phyloP scores from a whole-genome alignment of 805 yeast species.

The Wickerhamomyces xylosicus region DNA sequence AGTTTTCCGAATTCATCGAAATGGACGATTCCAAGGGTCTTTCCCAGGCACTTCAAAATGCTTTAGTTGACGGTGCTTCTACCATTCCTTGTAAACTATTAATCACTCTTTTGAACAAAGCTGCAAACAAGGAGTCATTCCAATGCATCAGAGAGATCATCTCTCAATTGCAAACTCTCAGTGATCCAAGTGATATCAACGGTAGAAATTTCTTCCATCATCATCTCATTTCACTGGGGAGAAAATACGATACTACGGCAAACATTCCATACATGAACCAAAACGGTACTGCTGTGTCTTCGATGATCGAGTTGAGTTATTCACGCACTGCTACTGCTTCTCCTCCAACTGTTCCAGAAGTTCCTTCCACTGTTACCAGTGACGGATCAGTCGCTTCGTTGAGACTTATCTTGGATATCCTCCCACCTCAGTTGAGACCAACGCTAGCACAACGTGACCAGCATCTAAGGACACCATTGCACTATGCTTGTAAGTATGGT shows the following conservation, averaged over 20 bases:
- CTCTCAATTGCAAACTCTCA: conserved; percentile 37
- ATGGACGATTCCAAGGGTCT: conserved; percentile 37
- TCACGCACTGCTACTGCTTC: conserved; percentile 37
- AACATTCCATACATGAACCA: conserved; percentile 6
- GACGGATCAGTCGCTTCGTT: no score
- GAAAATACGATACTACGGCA: conserved; percentile 18
- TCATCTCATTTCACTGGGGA: conserved; percentile 69
- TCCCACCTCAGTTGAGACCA: conserved; percentile 43
- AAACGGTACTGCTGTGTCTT: conserved; percentile 15
- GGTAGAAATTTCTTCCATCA: conserved; percentile 83
- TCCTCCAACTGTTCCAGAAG: conserved; percentile 43
- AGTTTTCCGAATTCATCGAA: conserved; percentile 19
- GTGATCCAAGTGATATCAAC: conserved; percentile 64
- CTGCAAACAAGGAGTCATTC: conserved; percentile 45
- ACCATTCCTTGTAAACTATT: conserved; percentile 44
- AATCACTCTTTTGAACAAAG: conserved; percentile 53
- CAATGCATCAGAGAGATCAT: conserved; percentile 50
- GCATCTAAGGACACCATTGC: conserved; percentile 77
- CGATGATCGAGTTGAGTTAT: conserved; percentile 10
- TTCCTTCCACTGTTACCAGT: no score
- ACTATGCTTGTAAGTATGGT: conserved; percentile 85
- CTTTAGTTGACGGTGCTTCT: conserved; percentile 32
- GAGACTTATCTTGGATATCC: conserved; percentile 41
- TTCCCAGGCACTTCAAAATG: no score
- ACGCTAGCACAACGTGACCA: conserved; percentile 60